These are phyloP conservation scores for Ogataea methylovora DNA, from an alignment of 805 yeast species.

Conservation along the genomic window DNA sequence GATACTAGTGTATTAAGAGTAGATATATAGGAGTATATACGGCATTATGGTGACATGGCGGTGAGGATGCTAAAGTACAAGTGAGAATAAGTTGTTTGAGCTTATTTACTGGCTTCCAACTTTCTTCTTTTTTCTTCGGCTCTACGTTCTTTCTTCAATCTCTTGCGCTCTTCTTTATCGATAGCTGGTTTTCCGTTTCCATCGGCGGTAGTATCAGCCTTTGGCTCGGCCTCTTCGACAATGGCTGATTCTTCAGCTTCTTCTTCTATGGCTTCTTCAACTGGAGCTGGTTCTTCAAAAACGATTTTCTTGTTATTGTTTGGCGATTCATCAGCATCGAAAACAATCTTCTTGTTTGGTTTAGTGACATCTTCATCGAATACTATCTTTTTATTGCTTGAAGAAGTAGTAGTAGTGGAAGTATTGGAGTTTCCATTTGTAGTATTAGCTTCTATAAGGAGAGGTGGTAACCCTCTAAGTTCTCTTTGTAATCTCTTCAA, in stretches of 20 bases:
- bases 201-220: background rate
- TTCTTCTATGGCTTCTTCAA: background rate
- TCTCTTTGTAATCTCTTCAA: constrained; percentile 30
- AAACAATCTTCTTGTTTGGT: constrained; percentile 13
- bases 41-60: too few species aligned
- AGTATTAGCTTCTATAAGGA: constrained; percentile 16
- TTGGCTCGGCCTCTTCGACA: constrained; percentile 1
- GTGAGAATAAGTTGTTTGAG: too few species aligned
- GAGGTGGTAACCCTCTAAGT: constrained; percentile 29
- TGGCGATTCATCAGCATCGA: constrained; percentile 9
- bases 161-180: constrained; percentile 19
- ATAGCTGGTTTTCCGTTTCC: constrained; percentile 2
- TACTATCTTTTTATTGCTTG: constrained; percentile 6
- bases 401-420: background rate
- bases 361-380: constrained; percentile 9
- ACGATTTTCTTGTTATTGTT: constrained; percentile 4
- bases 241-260: background rate
- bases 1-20: too few species aligned
- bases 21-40: too few species aligned
- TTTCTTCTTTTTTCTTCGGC: constrained; percentile 14
- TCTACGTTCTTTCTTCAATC: constrained; percentile 19
- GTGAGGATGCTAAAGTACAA: too few species aligned
- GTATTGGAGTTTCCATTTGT: background rate
- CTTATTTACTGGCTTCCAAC: too few species aligned
- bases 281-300: constrained; percentile 2